Evolutionary conservation across 2,329 filamentous ascomycete species (phyloP).

Genomic region (Aaosphaeria pasadenensis): DNA sequence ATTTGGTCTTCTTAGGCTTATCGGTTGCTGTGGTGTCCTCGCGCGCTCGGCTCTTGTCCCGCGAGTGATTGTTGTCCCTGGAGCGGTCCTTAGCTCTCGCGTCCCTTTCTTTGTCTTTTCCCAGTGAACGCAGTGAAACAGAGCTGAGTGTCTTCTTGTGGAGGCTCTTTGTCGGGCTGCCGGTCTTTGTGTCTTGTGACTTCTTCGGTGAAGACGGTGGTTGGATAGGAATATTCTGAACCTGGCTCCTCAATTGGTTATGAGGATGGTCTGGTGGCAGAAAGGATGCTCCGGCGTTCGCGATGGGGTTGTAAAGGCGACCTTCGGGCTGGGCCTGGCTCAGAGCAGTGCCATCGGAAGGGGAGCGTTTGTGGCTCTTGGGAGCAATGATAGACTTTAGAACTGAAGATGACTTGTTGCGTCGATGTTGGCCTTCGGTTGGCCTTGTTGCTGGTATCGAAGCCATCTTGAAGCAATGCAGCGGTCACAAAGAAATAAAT

Average conservation of each 20-base stretch:
- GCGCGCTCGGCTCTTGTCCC: constrained; percentile 26
- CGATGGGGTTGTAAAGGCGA: constrained; percentile 22
- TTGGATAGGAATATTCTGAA: constrained; percentile 37
- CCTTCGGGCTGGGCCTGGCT: constrained; percentile 15
- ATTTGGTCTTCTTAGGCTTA: constrained; percentile 71
- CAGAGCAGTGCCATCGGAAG: constrained; percentile 38
- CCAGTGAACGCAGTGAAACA: constrained; percentile 52
- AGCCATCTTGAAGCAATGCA: constrained; percentile 1
- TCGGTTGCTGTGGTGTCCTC: constrained; percentile 23
- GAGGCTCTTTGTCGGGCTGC: constrained; percentile 33
- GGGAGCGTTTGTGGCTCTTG: constrained; percentile 49
- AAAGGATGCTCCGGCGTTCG: constrained; percentile 33
- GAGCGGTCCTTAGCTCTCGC: constrained; percentile 28
- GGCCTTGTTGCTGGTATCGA: constrained; percentile 4
- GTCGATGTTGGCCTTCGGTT: constrained; percentile 18
- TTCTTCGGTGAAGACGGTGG: constrained; percentile 34
- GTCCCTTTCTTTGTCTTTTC: constrained; percentile 43
- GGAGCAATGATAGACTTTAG: constrained; percentile 54
- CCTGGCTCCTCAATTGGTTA: constrained; percentile 27
- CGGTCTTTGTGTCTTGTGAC: constrained; percentile 34
- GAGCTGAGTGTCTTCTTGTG: constrained; percentile 56
- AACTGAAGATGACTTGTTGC: constrained; percentile 41
- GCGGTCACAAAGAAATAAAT: not conserved
- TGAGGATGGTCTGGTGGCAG: constrained; percentile 52
- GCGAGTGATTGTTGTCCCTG: constrained; percentile 26